A percentile compares a stretch with the other conserved stretches of the same genome.
Conservation (phyloP, 495 filamentous ascomycete genomes). For the Xylona heveae region DNA sequence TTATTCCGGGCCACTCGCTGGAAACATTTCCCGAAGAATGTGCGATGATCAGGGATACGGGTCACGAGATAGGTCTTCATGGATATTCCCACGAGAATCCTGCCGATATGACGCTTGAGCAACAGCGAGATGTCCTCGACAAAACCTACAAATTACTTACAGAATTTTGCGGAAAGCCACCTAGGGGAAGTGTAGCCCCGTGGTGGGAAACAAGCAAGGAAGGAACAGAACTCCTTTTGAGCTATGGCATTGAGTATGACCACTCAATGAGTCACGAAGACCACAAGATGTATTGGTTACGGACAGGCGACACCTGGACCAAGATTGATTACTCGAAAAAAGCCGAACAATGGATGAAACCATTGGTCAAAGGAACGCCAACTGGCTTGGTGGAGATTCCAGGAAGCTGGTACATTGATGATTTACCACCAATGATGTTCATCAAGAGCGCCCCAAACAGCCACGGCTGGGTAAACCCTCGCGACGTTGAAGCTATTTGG, state of each 20-base stretch:
- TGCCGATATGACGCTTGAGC: conserved; percentile 45
- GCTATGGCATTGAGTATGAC: conserved; percentile 50
- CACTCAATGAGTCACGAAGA: conserved; percentile 48
- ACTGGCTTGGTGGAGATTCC: conserved; percentile 45
- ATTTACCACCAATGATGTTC: conserved; percentile 39
- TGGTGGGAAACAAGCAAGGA: conserved; percentile 48
- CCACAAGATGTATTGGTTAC: conserved; percentile 41
- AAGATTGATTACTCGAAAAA: conserved; percentile 38
- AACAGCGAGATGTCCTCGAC: conserved; percentile 54
- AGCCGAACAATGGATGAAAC: conserved; percentile 46
- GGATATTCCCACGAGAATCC: conserved; percentile 65
- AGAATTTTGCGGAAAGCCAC: conserved; percentile 53
- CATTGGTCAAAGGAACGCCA: conserved; percentile 26
- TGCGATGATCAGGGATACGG: conserved; percentile 46
- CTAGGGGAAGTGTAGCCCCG: conserved; percentile 41
- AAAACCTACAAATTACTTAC: conserved; percentile 54
- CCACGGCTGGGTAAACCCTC: conserved; percentile 38
- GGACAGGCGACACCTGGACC: conserved; percentile 38
- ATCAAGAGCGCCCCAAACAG: conserved; percentile 37
- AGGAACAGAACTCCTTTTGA: conserved; percentile 41
- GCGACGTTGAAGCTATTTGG: conserved; percentile 35
- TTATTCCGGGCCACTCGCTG: conserved; percentile 62
- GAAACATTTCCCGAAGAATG: conserved; percentile 65
- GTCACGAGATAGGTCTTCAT: conserved; percentile 62
- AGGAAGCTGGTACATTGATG: conserved; percentile 47